phyloP scores from a whole-genome alignment of 2,329 filamentous ascomycete species.

The Fusarium paranaense region DNA sequence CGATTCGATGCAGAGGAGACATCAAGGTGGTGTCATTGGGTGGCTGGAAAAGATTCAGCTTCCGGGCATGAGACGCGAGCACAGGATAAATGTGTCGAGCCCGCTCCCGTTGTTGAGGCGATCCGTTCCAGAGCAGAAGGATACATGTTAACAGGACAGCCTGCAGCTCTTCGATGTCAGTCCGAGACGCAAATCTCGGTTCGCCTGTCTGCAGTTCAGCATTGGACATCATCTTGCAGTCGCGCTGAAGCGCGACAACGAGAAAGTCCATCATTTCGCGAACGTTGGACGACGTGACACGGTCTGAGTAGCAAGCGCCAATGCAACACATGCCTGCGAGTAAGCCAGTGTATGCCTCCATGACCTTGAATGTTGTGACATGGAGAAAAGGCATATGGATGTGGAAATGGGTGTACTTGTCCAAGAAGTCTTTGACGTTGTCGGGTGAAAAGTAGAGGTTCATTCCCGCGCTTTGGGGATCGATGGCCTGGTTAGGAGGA shows the following conservation, averaged over 20 bases:
- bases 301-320: slow-evolving; percentile 79
- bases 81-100: slow-evolving; percentile 69
- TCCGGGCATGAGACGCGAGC: slow-evolving; percentile 68
- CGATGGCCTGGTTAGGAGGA: slow-evolving; percentile 58
- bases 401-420: slow-evolving; percentile 78
- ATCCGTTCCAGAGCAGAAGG: slow-evolving; percentile 78
- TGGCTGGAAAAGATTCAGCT: slow-evolving; percentile 66
- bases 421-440: slow-evolving; percentile 77
- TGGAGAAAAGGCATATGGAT: slow-evolving; percentile 80
- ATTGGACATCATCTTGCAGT: slow-evolving; percentile 59
- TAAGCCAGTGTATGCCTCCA: slow-evolving; percentile 74
- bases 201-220: slow-evolving; percentile 33
- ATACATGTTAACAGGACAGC: slow-evolving; percentile 72
- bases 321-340: slow-evolving; percentile 78
- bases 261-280: slow-evolving; percentile 76
- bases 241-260: slow-evolving; percentile 68
- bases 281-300: slow-evolving; percentile 68
- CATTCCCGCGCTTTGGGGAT: slow-evolving; percentile 67
- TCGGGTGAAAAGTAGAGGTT: slow-evolving; percentile 73
- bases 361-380: slow-evolving; percentile 76
- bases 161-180: slow-evolving; percentile 74
- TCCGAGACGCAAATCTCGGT: slow-evolving; percentile 45
- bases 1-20: slow-evolving; percentile 71
- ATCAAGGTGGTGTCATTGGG: slow-evolving; percentile 61
- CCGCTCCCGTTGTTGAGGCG: slow-evolving; percentile 71